Evolutionary conservation across 371 early-diverging fungal genomes (phyloP).

Genomic region (Apophysomyces ossiformis): DNA sequence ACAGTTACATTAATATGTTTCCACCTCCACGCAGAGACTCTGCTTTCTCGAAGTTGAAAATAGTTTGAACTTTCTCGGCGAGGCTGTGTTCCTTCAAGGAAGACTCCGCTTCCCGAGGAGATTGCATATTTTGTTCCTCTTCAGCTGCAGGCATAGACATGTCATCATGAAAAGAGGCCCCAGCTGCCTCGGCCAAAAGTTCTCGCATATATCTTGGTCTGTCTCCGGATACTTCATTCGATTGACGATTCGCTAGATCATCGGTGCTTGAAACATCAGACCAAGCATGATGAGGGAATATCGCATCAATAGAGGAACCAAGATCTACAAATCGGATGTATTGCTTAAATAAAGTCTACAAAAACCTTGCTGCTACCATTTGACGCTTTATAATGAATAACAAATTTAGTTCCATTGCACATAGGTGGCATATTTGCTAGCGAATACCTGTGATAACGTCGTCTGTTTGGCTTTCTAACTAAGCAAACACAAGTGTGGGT

Average conservation of each 20-base stretch:
- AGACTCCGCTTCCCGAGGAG: constrained; percentile 4
- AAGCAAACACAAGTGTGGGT: background rate
- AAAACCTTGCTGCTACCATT: background rate
- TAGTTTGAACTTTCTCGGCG: constrained; percentile 61
- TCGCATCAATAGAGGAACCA: constrained; percentile 25
- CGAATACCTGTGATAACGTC: constrained; percentile 9
- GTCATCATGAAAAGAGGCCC: constrained; percentile 18
- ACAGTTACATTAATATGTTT: constrained; percentile 7
- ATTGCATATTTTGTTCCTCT: background rate
- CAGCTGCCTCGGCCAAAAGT: constrained; percentile 50
- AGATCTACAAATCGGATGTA: constrained; percentile 14
- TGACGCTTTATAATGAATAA: background rate
- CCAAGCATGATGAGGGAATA: constrained; percentile 20
- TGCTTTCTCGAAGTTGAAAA: constrained; percentile 61
- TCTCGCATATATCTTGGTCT: constrained; percentile 31
- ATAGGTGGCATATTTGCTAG: background rate
- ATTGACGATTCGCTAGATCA: constrained; percentile 5
- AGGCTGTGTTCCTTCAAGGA: constrained; percentile 38
- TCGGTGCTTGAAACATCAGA: constrained; percentile 16
- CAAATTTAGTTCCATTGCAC: background rate
- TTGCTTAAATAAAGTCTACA: background rate
- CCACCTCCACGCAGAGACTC: constrained; percentile 64
- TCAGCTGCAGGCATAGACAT: background rate
- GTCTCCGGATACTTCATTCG: constrained; percentile 7
- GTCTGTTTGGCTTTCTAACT: constrained; percentile 18